Evolutionary conservation across 352 stramenopile species (phyloP), one percentile per base, ranked within the genome.

Genomic region (Pythium periplocum): DNA sequence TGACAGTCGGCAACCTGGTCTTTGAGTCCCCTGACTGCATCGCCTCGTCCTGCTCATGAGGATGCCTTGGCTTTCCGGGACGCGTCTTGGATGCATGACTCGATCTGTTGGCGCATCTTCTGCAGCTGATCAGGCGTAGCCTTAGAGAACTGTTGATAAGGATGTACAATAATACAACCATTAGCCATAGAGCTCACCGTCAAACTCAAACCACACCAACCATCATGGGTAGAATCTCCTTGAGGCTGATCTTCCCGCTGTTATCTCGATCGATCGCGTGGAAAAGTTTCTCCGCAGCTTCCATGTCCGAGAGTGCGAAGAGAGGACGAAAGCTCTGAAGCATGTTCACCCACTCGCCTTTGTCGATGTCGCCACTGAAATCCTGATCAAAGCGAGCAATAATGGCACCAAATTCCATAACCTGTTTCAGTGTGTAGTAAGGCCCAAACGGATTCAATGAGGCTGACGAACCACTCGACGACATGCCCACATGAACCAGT

Each of bases 11-110:
- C 33, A 55, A 56, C n/a, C 59, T 84, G 7, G 62, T 84, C 10
- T 71, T 71, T 8, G 73, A 84, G 17, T 79, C 68, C 0, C 71
- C 71, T 7, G 71, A 81, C 51, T 84, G 73, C 57, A 84, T 84
- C 51, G 71, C 73, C 12, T 43, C 63, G 32, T 59, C 60, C 30
- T 59, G 52, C 52, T 46, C 44, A 6, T 59, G 35, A 42, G 34
- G 35, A 3, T 6, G 3, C 6, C 17, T 51, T 52, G 6, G 37
- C 11, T 33, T 55, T 48, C 37, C 45, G 45, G 26, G 6, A 26
- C 3, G 31, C 50, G 4, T 7, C 42, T 3, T 60, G 44, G n/a
- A 58, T 61, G 30, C 49, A 47, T 2, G 57, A 53, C 45, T 65
- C 65, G 17, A 84, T 60, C 4, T 71, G 46, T 4, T 45, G 41